phyloP scores from a whole-genome alignment of 1,284 basidiomycete genomes.

The Cutaneotrichosporon arboriforme region DNA sequence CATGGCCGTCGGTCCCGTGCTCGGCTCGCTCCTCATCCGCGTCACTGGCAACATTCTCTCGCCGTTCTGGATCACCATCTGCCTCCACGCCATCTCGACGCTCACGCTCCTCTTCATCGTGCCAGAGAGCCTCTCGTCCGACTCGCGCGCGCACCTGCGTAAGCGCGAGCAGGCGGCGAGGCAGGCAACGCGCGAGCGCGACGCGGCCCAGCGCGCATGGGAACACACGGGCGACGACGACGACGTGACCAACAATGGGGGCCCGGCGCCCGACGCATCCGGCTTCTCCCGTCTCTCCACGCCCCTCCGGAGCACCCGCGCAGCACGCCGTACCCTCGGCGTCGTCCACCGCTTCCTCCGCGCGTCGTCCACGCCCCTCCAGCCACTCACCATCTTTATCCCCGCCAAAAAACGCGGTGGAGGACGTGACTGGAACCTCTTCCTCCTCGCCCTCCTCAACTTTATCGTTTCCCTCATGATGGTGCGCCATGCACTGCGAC shows the following conservation, averaged over 20 bases:
- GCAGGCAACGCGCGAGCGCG: slow-evolving; percentile 32
- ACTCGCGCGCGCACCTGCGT: slow-evolving; percentile 34
- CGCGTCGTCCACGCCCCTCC: slow-evolving; percentile 56
- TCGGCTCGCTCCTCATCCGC: slow-evolving; percentile 66
- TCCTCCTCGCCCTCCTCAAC: slow-evolving; percentile 49
- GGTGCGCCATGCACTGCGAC: slow-evolving; percentile 49
- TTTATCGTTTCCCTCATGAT: slow-evolving; percentile 56
- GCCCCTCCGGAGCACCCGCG: slow-evolving; percentile 2
- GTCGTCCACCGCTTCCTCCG: slow-evolving; percentile 23
- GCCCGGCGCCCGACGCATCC: slow-evolving; percentile 3
- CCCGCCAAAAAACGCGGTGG: slow-evolving; percentile 50
- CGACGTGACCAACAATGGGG: no score
- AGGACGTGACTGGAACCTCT: slow-evolving; percentile 62
- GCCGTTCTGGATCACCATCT: slow-evolving; percentile 63
- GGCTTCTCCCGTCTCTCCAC: slow-evolving; percentile 19
- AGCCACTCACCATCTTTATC: slow-evolving; percentile 61
- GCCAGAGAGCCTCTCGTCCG: slow-evolving; percentile 63
- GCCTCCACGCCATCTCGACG: slow-evolving; percentile 51
- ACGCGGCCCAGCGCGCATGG: slow-evolving; percentile 46
- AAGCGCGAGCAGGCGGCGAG: slow-evolving; percentile 40
- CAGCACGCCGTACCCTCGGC: slow-evolving; percentile 19
- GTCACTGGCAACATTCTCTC: slow-evolving; percentile 58
- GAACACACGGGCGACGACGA: slow-evolving; percentile 27
- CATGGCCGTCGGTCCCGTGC: slow-evolving; percentile 63
- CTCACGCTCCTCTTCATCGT: slow-evolving; percentile 58